Percentiles rank a stretch among this genome's conserved stretches.
These are phyloP conservation scores for Aspergillus haitiensis DNA, from an alignment of 495 filamentous ascomycete species.

Conservation along the genomic window DNA sequence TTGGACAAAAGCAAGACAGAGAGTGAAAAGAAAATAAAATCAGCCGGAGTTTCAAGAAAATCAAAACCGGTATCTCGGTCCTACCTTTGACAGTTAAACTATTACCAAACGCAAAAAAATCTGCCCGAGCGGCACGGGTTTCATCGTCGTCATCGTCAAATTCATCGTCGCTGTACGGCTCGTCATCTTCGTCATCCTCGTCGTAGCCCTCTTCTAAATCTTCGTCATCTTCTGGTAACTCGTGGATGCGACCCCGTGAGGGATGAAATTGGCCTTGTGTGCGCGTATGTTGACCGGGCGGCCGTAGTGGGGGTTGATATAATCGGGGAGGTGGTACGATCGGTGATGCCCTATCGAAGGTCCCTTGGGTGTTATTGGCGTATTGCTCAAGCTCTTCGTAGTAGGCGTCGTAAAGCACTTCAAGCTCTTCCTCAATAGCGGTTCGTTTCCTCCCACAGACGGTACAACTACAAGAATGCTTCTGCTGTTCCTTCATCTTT, in stretches of 20 bases:
- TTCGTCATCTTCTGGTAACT: conserved; percentile 68
- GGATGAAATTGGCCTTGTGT: conserved; percentile 52
- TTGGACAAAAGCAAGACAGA: conserved; percentile 21
- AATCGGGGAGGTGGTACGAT: conserved; percentile 65
- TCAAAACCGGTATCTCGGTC: conserved; percentile 22
- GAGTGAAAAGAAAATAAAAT: conserved; percentile 31
- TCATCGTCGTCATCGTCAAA: conserved; percentile 51
- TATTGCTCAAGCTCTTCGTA: conserved; percentile 98
- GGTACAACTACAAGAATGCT: conserved; percentile 97
- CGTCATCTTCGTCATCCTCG: conserved; percentile 57
- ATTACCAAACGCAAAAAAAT: conserved; percentile 97
- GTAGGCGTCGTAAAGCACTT: conserved; percentile 98
- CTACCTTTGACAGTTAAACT: conserved; percentile 95
- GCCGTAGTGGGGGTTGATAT: conserved; percentile 47
- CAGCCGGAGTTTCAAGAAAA: conserved; percentile 20
- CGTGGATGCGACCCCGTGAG: conserved; percentile 55
- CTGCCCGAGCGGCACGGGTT: conserved; percentile 55
- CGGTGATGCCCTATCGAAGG: conserved; percentile 54
- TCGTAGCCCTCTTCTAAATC: conserved; percentile 59
- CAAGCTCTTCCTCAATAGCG: conserved; percentile 96
- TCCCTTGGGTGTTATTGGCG: conserved; percentile 81
- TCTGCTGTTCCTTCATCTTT: conserved; percentile 99
- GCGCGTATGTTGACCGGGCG: conserved; percentile 45
- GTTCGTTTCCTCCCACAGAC: conserved; percentile 96
- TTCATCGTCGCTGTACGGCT: conserved; percentile 58